Evolutionary conservation across 495 filamentous ascomycete species (phyloP), one percentile per base, ranked within the genome.

Genomic region (Staphylotrichum longicolle): DNA sequence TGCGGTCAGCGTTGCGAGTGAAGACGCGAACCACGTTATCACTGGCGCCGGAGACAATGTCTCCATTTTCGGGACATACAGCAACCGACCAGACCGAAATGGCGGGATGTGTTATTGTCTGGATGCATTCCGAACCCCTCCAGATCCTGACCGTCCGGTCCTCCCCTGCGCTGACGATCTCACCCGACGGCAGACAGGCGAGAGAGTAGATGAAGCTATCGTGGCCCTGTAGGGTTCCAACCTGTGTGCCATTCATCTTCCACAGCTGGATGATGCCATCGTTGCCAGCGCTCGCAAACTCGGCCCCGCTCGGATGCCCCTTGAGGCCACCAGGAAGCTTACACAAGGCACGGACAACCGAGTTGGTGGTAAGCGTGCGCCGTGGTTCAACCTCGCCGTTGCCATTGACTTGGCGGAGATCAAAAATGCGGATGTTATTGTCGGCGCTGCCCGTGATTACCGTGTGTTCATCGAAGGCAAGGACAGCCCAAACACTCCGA

Each of bases 41-140:
- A 74, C 94, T 98, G 27, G 93, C 88, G 54, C 95, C 95, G 7
- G 86, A 91, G 12, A 89, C 91, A 68, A 99, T 93, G 70, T 99
- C 95, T 46, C 94, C 93, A 58, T 83, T 96, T 53, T 88, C 86
- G 6, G 78, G 50, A 67, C 90, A 94, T 30, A 82, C 90, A 5
- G 92, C 90, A 46, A 99, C 90, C 45, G 84, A 78, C 95, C 95
- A 99, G 1, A 99, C 92, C 0, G 93, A 96, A 42, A 97, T 96
- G 11, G 95, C 95, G 41, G 95, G 95, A 71, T 96, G 95, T 5
- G 93, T 96, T 61, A 99, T 98, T 10, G 91, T 96, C 75, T 99
- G 95, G 56, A 96, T 76, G 69, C 93, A 97, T 52, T 92, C 79
- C 15, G 74, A 83, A 42, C 86, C 86, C 62, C 83, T 85, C 95